These are phyloP conservation scores for Daldinia caldariorum DNA, from an alignment of 495 filamentous ascomycete genomes.

Conservation along the genomic window DNA sequence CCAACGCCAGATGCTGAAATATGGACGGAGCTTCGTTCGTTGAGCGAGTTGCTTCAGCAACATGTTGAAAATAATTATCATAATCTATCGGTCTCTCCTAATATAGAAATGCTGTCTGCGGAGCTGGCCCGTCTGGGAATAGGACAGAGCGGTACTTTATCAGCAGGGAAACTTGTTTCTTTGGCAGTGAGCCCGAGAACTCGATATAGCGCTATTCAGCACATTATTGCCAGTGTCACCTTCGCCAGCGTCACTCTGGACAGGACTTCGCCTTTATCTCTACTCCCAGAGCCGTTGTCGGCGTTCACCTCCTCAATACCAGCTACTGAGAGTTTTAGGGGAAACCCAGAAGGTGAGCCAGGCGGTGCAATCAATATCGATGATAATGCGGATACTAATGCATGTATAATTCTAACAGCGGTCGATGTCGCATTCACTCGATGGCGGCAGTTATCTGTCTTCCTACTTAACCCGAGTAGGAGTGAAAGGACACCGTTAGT, in stretches of 20 bases:
- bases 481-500: conserved; percentile 49
- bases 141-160: conserved; percentile 23
- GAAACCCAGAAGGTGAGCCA: conserved; percentile 29
- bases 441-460: conserved; percentile 53
- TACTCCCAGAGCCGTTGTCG: conserved; percentile 48
- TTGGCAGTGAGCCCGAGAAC: conserved; percentile 45
- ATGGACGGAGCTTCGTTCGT: conserved; percentile 43
- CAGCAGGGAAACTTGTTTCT: conserved; percentile 28
- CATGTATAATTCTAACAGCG: conserved; percentile 26
- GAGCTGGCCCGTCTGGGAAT: conserved; percentile 45
- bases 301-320: conserved; percentile 46
- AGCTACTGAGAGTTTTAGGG: conserved; percentile 29
- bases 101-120: conserved; percentile 31
- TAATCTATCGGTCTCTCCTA: conserved; percentile 38
- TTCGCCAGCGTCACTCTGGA: conserved; percentile 48
- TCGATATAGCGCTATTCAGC: conserved; percentile 46
- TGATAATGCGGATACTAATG: conserved; percentile 13
- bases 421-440: conserved; percentile 45
- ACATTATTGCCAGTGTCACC: conserved; percentile 47
- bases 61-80: conserved; percentile 53
- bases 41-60: conserved; percentile 45
- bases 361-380: not conserved
- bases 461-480: conserved; percentile 48
- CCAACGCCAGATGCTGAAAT: conserved; percentile 46
- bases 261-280: conserved; percentile 41